These are phyloP conservation scores for Hortiboletus campestris DNA, from an alignment of 768 basidiomycete species.

Conservation along the genomic window DNA sequence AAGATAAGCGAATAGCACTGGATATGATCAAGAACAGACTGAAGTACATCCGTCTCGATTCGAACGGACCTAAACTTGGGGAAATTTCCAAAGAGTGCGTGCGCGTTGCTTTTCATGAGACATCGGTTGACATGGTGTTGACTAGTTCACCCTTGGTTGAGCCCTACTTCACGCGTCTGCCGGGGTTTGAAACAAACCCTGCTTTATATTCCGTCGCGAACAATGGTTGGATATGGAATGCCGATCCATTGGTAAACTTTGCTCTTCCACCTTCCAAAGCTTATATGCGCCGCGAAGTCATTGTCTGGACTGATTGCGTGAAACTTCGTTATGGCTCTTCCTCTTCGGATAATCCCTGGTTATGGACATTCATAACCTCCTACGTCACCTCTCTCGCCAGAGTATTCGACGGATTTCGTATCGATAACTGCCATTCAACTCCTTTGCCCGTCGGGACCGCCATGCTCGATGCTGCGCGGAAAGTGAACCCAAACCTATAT, in stretches of 20 bases:
- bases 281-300: constrained; percentile 93
- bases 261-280: constrained; percentile 90
- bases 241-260: constrained; percentile 93
- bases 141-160: constrained; percentile 82
- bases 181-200: constrained; percentile 51
- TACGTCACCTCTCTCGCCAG: constrained; percentile 81
- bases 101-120: neutral
- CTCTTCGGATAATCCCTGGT: constrained; percentile 84
- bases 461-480: constrained; percentile 89
- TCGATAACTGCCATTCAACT: constrained; percentile 98
- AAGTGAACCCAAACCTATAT: constrained; percentile 89
- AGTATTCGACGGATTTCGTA: constrained; percentile 92
- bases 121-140: constrained; percentile 6
- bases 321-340: constrained; percentile 90
- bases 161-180: constrained; percentile 86
- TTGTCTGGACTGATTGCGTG: constrained; percentile 98
- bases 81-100: constrained; percentile 73
- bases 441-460: constrained; percentile 94
- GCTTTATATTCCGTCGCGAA: constrained; percentile 81
- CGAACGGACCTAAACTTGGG: constrained; percentile 80
- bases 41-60: constrained; percentile 78
- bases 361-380: constrained; percentile 87
- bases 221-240: constrained; percentile 99
- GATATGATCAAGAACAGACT: constrained; percentile 73
- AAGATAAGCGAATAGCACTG: constrained; percentile 72